Evolutionary conservation across 2,329 filamentous ascomycete species (phyloP).

Genomic region (Pezicula radicicola): DNA sequence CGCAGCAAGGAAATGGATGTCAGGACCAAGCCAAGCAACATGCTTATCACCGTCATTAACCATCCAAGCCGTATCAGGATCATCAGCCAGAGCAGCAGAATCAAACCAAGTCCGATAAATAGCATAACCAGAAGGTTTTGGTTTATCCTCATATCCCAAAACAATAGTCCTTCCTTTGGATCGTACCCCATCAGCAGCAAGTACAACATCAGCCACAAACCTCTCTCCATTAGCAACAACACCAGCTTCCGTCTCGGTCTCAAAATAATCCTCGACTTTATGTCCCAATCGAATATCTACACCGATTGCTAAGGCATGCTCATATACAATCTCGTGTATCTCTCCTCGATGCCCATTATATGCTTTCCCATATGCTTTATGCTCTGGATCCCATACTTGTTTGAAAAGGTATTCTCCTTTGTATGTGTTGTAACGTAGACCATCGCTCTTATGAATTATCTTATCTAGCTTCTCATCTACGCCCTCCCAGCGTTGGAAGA

Average conservation of each 20-base stretch:
- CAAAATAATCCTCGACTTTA: constrained; percentile 46
- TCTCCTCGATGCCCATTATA: constrained; percentile 55
- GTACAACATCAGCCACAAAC: constrained; percentile 36
- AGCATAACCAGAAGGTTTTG: constrained; percentile 39
- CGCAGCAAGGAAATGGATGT: constrained; percentile 50
- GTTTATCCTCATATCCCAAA: constrained; percentile 36
- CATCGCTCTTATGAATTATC: constrained; percentile 40
- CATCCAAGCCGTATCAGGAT: constrained; percentile 31
- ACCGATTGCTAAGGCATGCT: constrained; percentile 47
- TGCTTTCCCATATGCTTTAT: constrained; percentile 39
- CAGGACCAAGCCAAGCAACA: constrained; percentile 47
- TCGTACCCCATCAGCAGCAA: constrained; percentile 37
- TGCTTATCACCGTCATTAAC: constrained; percentile 43
- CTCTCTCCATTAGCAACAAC: constrained; percentile 48
- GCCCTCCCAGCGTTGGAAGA: constrained; percentile 53
- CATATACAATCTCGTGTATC: constrained; percentile 50
- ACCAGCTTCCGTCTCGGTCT: constrained; percentile 41
- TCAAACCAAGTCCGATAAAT: constrained; percentile 38
- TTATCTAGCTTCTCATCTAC: constrained; percentile 45
- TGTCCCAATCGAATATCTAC: constrained; percentile 54
- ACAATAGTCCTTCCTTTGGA: constrained; percentile 26
- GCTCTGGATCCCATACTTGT: constrained; percentile 37
- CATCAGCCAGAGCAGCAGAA: constrained; percentile 24
- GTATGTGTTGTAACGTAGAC: constrained; percentile 40
- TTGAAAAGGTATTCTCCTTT: constrained; percentile 48